These are phyloP conservation scores for Aspergillus oerlinghausenensis DNA, from an alignment of 2,329 filamentous ascomycete genomes.

Conservation along the genomic window DNA sequence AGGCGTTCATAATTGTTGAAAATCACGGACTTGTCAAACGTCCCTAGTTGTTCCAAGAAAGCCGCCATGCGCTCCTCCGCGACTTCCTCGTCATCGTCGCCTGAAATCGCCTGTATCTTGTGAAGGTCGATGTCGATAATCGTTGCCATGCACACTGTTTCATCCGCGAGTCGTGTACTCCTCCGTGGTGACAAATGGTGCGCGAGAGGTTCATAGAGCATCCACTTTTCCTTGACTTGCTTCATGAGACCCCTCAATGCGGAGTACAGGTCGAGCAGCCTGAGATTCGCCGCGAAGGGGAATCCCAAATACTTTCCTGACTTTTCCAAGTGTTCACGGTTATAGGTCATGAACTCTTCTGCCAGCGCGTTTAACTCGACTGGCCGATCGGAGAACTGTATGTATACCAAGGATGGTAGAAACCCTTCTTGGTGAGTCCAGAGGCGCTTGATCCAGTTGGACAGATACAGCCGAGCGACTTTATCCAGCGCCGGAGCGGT, in stretches of 20 bases:
- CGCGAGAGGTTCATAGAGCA: constrained; percentile 4
- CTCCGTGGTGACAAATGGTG: constrained; percentile 7
- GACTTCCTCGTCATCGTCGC: too few relatives aligned
- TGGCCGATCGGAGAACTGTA: constrained; percentile 9
- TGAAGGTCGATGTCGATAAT: constrained; percentile 3
- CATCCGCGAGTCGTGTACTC: constrained; percentile 9
- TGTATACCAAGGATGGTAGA: constrained; percentile 4
- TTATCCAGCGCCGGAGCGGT: constrained; percentile 5
- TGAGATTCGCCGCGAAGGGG: background rate
- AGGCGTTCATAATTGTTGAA: constrained; percentile 15
- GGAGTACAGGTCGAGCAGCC: background rate
- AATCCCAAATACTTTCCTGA: background rate
- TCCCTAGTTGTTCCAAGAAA: constrained; percentile 3
- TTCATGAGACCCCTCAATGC: background rate
- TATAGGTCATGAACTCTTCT: background rate
- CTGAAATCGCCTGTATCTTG: background rate
- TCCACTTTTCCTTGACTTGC: constrained; percentile 3
- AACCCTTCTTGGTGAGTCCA: constrained; percentile 17
- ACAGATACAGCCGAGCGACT: constrained; percentile 9
- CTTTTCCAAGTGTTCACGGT: background rate
- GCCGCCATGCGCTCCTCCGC: constrained; percentile 2
- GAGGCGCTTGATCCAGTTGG: constrained; percentile 12
- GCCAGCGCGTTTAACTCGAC: background rate
- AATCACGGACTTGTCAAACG: constrained; percentile 2
- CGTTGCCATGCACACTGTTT: constrained; percentile 10